Percentiles rank a stretch among this genome's conserved stretches.
These are phyloP conservation scores for Cyberlindnera lachancei DNA, from an alignment of 805 yeast genomes.

Conservation along the genomic window DNA sequence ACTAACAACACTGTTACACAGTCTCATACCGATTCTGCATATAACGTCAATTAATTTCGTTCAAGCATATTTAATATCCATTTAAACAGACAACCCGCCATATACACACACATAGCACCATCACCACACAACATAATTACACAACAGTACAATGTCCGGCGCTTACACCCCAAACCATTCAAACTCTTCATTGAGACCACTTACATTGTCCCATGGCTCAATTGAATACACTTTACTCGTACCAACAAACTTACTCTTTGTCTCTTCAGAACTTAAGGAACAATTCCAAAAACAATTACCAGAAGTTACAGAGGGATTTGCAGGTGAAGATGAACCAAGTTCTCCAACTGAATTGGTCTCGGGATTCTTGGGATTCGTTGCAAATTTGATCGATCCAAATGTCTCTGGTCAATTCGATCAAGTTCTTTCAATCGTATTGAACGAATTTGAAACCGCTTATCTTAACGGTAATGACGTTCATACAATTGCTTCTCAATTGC, in stretches of 20 bases:
- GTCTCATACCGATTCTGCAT: too few relatives aligned
- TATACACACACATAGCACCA: too few relatives aligned
- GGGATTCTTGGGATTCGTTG: slow-evolving; percentile 71
- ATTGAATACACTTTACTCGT: slow-evolving; percentile 85
- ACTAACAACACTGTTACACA: too few relatives aligned
- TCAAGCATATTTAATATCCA: too few relatives aligned
- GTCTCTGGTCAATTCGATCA: slow-evolving; percentile 55
- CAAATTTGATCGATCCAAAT: slow-evolving; percentile 37
- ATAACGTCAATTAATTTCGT: too few relatives aligned
- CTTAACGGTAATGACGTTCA: slow-evolving; percentile 78
- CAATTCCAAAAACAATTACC: slow-evolving; percentile 75
- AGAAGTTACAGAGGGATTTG: slow-evolving; percentile 73
- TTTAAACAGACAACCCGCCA: too few relatives aligned
- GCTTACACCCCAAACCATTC: slow-evolving; percentile 23
- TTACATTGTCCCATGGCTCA: slow-evolving; percentile 75
- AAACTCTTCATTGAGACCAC: slow-evolving; percentile 57
- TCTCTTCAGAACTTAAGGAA: slow-evolving; percentile 81
- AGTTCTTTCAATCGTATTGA: slow-evolving; percentile 60
- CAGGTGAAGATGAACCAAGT: slow-evolving; percentile 82
- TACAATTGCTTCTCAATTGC: slow-evolving; percentile 69
- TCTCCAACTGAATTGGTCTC: slow-evolving; percentile 81
- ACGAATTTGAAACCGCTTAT: slow-evolving; percentile 81
- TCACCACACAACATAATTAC: too few relatives aligned
- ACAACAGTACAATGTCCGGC: slow-evolving; percentile 21
- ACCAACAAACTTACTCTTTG: slow-evolving; percentile 72